phyloP scores from a whole-genome alignment of 805 yeast genomes.

The Ogataea methanolica region DNA sequence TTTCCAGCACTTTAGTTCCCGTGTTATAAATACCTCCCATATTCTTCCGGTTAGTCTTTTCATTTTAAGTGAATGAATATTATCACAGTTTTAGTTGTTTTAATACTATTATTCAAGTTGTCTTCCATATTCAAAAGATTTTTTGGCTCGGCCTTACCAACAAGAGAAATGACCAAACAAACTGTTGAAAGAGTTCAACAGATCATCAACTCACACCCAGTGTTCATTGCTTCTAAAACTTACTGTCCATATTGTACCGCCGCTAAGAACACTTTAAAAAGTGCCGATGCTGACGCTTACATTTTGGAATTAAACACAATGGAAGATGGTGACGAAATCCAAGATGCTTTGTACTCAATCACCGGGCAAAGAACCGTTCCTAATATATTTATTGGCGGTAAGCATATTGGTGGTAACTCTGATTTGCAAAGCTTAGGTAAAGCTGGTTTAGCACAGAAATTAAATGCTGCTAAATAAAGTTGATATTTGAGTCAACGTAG shows the following conservation, averaged over 20 bases:
- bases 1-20: not conserved
- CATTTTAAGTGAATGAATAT: constrained; percentile 1
- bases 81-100: not conserved
- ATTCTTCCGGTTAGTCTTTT: not conserved
- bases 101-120: constrained; percentile 22
- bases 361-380: constrained; percentile 96
- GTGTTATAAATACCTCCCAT: not conserved
- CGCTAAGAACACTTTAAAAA: constrained; percentile 39
- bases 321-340: constrained; percentile 77
- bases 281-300: constrained; percentile 42
- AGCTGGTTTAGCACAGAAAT: constrained; percentile 11
- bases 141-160: constrained; percentile 19
- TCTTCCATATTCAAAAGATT: constrained; percentile 24
- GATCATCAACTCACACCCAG: constrained; percentile 58
- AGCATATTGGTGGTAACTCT: constrained; percentile 94
- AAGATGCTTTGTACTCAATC: constrained; percentile 67
- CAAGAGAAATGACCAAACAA: constrained; percentile 56
- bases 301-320: constrained; percentile 47
- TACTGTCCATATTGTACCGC: constrained; percentile 65
- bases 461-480: constrained; percentile 5
- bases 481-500: no score
- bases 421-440: constrained; percentile 69
- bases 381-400: constrained; percentile 81
- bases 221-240: constrained; percentile 79
- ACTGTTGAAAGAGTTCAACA: constrained; percentile 53